phyloP scores from a whole-genome alignment of 2,329 filamentous ascomycete species.

The Hymenoscyphus linearis region DNA sequence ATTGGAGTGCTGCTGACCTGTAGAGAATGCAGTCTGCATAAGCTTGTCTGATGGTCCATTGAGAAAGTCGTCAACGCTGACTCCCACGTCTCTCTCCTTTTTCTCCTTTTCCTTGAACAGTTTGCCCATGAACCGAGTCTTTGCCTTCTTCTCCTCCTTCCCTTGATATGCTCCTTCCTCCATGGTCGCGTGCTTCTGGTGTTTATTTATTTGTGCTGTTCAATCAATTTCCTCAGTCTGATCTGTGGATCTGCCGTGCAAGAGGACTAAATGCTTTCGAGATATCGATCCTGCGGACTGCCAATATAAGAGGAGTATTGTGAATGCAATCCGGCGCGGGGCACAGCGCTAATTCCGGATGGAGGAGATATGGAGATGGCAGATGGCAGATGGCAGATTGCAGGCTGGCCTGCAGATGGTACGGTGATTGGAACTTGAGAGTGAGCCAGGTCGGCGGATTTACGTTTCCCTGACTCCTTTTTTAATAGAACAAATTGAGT shows the following conservation, averaged over 20 bases:
- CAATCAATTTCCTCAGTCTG: background rate
- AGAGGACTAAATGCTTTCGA: background rate
- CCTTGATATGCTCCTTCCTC: conserved; percentile 18
- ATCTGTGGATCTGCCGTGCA: background rate
- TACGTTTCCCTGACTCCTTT: background rate
- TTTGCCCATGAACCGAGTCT: conserved; percentile 50
- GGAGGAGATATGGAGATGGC: background rate
- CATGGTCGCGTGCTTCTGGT: conserved; percentile 18
- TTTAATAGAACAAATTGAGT: background rate
- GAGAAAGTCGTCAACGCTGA: conserved; percentile 55
- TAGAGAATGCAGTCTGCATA: conserved; percentile 39
- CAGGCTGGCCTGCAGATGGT: background rate
- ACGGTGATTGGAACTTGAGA: background rate
- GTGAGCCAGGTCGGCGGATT: background rate
- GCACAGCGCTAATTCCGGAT: background rate
- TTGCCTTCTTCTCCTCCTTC: conserved; percentile 28
- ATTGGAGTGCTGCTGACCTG: conserved; percentile 5
- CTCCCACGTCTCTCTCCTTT: conserved; percentile 33
- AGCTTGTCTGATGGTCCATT: conserved; percentile 51
- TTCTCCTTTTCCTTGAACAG: conserved; percentile 38
- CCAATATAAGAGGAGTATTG: background rate
- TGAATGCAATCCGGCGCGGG: conserved; percentile 1
- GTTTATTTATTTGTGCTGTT: background rate
- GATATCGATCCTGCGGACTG: background rate
- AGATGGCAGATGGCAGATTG: background rate